Evolutionary conservation across 2,329 filamentous ascomycete genomes (phyloP), one percentile per base, ranked within the genome.

Genomic region (Fusarium miscanthi): DNA sequence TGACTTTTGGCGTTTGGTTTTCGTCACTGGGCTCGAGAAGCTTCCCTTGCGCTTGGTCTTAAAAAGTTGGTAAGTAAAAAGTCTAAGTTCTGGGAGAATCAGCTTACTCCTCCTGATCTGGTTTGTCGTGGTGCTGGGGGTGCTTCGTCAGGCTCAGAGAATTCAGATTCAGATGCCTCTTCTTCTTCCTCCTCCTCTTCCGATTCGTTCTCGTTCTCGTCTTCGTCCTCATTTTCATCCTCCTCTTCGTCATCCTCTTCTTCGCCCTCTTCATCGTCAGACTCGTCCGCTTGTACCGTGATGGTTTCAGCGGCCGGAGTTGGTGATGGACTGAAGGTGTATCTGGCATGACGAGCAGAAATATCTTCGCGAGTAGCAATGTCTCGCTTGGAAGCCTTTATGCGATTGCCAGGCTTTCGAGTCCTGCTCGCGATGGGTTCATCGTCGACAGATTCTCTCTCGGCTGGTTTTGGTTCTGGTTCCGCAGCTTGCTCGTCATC

Each of bases 301-400:
- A 61, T 45, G 17, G 31, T 37, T 33, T 57, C 45, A 23, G 37
- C 49, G 3, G 45, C 27, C 25, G 48, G 48, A 25, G 23, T n/a
- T 10, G 30, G 57, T 8, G 57, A 60, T 37, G 49, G 49, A 27
- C 31, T 57, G 31, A 57, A 57, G 8, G 54, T 57, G 17, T 37
- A 27, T 37, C 30, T 48, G 54, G 23, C 30, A 6, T 14, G 23
- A 8, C 31, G 41, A n/a, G 42, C 23, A n/a, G 19, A 12, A n/a
- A 27, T 25, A 30, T 49, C 10, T 17, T 21, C 12, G 23, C 21
- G 30, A 8, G 30, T 11, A 37, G 41, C 14, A 48, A n/a, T 40
- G 4, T 27, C 33, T 17, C 49, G 23, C 7, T 23, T 40, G 19
- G 23, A n/a, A n/a, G 19, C 14, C 14, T 53, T 40, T 40, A 8